Base-by-base conservation (phyloP, 176 grass and related monocot genomes). In the Bonia amplexicaulis region DNA sequence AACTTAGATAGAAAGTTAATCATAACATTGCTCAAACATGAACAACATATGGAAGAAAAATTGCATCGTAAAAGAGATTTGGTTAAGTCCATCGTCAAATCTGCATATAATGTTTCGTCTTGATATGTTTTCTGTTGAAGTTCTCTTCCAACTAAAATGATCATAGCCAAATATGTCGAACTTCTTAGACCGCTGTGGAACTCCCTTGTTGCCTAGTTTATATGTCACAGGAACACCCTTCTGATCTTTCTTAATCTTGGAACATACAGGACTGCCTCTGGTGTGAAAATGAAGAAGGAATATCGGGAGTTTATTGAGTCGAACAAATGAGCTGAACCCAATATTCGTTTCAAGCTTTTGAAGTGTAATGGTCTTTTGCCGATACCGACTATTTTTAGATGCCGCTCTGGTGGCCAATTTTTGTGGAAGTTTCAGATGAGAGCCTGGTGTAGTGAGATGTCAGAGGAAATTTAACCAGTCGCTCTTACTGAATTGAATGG, bases 201-300 rank as follows among this genome's bases (percentile, higher is more conserved):
- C 27, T 29, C 48, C 6, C 19, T 12, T 71, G 59, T 15, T 20
- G 19, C 19, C 6, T 40, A 69, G 17, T 86, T 45, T 25, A 82
- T 47, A 58, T 73, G 51, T 20, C 19, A 25, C 2, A 9, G 40
- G 3, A 3, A 12, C 6, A 31, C 20, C 31, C 3, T 17, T 77
- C 73, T 92, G 23, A 86, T 88, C 11, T 74, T 67, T 78, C 42
- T 60, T 87, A 58, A 44, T 83, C 52, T 80, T 79, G 82, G 49
- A 66, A 80, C 51, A 80, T 74, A 79, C 92, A 99, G 97, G 90
- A 96, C 88, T 69, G 62, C 96, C 57, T 80, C 97, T 33, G 97
- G 97, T 66, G 93, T 99, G 61, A 99, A 96, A 82, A 99, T 88
- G 92, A 99, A 99, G 92, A 99, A 99, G 64, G 93, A 99, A 91